A percentile compares a stretch with the other conserved stretches of the same genome.
Evolutionary conservation across 2,329 filamentous ascomycete genomes (phyloP).

Genomic region (Phyllosticta citrichinensis): DNA sequence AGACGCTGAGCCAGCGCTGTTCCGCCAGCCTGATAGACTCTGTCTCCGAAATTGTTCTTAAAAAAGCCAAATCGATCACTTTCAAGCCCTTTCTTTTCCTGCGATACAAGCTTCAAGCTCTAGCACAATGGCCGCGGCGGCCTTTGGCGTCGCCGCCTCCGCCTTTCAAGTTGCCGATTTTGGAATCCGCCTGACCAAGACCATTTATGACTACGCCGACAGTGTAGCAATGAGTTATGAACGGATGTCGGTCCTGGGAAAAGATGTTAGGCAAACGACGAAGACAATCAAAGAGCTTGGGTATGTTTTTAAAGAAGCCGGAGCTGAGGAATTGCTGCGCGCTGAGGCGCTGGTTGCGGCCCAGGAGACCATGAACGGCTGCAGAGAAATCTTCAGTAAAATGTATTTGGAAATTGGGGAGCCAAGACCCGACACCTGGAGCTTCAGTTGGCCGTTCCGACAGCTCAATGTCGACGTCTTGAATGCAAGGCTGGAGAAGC

Average conservation of each 20-base stretch:
- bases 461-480: neutral
- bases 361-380: neutral
- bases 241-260: neutral
- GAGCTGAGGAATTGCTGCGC: neutral
- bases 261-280: neutral
- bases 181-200: neutral
- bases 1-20: neutral
- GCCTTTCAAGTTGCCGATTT: neutral
- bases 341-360: neutral
- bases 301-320: neutral
- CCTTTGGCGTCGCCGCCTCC: neutral
- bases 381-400: neutral
- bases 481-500: neutral
- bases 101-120: neutral
- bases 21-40: neutral
- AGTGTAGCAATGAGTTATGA: neutral
- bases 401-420: neutral
- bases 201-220: neutral
- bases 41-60: neutral
- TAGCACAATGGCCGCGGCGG: neutral
- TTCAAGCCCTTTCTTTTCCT: neutral
- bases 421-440: neutral
- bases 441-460: neutral
- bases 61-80: neutral
- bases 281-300: neutral